These are phyloP conservation scores for Pelargonium cotyledonis DNA, from an alignment of 441 rosid genomes.

Conservation along the genomic window DNA sequence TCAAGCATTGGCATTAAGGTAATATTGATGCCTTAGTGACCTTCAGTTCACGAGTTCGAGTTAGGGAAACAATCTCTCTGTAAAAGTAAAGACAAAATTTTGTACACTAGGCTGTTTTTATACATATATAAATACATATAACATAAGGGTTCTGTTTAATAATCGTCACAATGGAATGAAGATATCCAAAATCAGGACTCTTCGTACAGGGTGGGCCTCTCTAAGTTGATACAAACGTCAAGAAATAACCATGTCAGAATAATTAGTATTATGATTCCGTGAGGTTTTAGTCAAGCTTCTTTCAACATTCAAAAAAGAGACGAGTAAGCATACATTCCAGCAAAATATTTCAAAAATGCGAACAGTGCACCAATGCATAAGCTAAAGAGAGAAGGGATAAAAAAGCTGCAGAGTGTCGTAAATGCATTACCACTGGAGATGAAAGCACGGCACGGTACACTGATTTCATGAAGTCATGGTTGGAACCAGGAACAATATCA, in stretches of 20 bases:
- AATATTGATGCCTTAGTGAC: too few relatives aligned
- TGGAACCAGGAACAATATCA: constrained; percentile 67
- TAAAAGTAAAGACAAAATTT: too few relatives aligned
- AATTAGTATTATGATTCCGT: neutral
- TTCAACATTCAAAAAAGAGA: neutral
- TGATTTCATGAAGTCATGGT: constrained; percentile 61
- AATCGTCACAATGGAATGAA: too few relatives aligned
- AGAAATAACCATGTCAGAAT: neutral
- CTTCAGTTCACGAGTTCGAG: too few relatives aligned
- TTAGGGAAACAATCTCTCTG: too few relatives aligned
- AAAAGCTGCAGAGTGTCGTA: constrained; percentile 2
- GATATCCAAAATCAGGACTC: too few relatives aligned
- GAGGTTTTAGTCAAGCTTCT: neutral
- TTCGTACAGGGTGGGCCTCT: too few relatives aligned
- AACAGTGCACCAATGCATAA: neutral
- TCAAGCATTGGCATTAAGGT: too few relatives aligned
- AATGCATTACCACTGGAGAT: constrained; percentile 73
- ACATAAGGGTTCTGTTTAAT: too few relatives aligned
- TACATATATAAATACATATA: too few relatives aligned
- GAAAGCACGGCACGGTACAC: constrained; percentile 70
- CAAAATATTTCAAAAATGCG: neutral
- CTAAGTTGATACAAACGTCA: neutral
- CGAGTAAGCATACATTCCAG: neutral
- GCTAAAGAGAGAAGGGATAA: constrained; percentile 1
- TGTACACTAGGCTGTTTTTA: too few relatives aligned